phyloP scores from a whole-genome alignment of 2,329 filamentous ascomycete genomes.

The Alternaria arborescens region DNA sequence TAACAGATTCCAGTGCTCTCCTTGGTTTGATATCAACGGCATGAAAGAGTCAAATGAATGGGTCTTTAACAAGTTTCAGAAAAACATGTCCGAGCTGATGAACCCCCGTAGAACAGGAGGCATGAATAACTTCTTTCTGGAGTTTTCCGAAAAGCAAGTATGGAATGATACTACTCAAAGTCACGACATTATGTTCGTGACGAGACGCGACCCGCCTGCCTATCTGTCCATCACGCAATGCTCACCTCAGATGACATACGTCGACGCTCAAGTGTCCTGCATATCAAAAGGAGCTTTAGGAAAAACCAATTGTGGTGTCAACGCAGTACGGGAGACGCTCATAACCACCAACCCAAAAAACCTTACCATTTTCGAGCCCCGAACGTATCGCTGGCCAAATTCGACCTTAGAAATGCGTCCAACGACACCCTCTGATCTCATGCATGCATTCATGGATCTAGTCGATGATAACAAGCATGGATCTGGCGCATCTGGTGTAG shows the following conservation, averaged over 20 bases:
- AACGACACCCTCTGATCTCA: neutral
- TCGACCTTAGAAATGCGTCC: neutral
- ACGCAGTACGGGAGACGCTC: neutral
- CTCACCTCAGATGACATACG: neutral
- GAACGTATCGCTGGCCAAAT: neutral
- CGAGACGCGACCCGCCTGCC: neutral
- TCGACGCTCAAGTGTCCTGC: neutral
- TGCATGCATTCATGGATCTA: neutral
- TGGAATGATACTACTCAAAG: neutral
- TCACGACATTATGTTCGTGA: neutral
- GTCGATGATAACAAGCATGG: neutral
- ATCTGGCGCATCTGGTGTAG: neutral
- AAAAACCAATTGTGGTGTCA: neutral
- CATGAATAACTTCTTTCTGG: neutral
- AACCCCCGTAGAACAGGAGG: neutral
- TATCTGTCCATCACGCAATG: neutral
- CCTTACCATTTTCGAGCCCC: neutral
- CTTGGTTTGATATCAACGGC: neutral
- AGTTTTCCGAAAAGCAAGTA: neutral
- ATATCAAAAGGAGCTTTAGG: neutral
- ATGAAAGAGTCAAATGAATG: neutral
- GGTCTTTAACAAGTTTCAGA: neutral
- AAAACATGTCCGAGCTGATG: neutral
- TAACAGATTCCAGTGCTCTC: neutral
- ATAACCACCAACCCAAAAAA: neutral